phyloP scores from a whole-genome alignment of 129 eudicot species.

The Chrysanthemum makinoi region DNA sequence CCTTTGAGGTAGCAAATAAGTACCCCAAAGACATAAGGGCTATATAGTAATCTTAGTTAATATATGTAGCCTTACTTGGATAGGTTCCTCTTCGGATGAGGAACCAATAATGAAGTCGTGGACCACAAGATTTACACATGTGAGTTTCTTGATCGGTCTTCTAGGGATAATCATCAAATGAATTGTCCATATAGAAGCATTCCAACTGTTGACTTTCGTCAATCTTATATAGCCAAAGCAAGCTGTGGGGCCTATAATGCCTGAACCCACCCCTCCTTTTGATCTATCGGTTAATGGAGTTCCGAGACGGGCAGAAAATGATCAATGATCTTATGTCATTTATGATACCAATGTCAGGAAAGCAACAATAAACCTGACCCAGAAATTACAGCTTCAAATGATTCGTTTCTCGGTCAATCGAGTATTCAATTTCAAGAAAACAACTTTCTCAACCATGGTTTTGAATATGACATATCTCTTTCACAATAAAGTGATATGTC shows the following conservation, averaged over 20 bases:
- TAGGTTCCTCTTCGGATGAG: too few relatives aligned
- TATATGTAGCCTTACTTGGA: too few relatives aligned
- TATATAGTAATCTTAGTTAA: too few relatives aligned
- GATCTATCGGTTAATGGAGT: constrained; percentile 50
- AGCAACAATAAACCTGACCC: constrained; percentile 26
- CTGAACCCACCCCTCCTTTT: constrained; percentile 30
- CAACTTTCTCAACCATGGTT: constrained; percentile 37
- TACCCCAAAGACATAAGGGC: too few relatives aligned
- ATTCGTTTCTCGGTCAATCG: constrained; percentile 35
- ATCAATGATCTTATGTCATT: constrained; percentile 62
- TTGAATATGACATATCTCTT: constrained; percentile 32
- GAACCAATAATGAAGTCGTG: constrained; percentile 30
- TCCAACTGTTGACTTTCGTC: constrained; percentile 30
- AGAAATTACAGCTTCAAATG: constrained; percentile 26
- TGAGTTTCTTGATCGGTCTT: constrained; percentile 49
- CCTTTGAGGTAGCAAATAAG: too few relatives aligned
- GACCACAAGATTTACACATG: constrained; percentile 55
- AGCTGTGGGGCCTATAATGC: background rate
- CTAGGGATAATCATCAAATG: constrained; percentile 64
- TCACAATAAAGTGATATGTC: too few relatives aligned
- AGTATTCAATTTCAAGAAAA: constrained; percentile 39
- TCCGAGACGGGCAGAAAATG: constrained; percentile 80
- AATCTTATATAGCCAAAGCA: constrained; percentile 32
- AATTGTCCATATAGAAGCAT: constrained; percentile 39
- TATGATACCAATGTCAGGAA: constrained; percentile 56